Conservation (phyloP, 495 filamentous ascomycete genomes). For the Platismatia glauca region DNA sequence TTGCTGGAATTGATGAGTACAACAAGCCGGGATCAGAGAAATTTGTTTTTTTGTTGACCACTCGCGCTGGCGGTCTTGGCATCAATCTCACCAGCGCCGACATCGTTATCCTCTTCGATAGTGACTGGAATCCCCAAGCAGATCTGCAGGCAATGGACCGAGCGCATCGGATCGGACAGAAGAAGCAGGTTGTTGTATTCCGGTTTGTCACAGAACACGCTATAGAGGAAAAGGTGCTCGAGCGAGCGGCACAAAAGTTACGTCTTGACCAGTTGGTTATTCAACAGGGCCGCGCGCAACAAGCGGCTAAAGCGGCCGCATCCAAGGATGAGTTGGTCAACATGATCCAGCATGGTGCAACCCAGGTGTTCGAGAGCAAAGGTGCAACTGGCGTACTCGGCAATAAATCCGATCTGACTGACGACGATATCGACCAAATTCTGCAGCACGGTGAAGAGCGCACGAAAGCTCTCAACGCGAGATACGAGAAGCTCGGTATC, state of each 20-base stretch:
- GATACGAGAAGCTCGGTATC: slow-evolving; percentile 95
- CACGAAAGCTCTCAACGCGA: slow-evolving; percentile 80
- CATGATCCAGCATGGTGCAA: slow-evolving; percentile 99
- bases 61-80: slow-evolving; percentile 90
- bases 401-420: slow-evolving; percentile 53
- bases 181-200: slow-evolving; percentile 94
- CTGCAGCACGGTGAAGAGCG: slow-evolving; percentile 78
- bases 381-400: slow-evolving; percentile 49
- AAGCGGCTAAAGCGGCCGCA: slow-evolving; percentile 73
- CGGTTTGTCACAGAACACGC: slow-evolving; percentile 96
- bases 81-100: slow-evolving; percentile 96
- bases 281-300: slow-evolving; percentile 94
- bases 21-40: slow-evolving; percentile 93
- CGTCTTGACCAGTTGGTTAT: slow-evolving; percentile 98
- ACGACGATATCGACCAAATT: slow-evolving; percentile 86
- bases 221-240: slow-evolving; percentile 96
- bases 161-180: slow-evolving; percentile 96
- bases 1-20: slow-evolving; percentile 96
- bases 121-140: slow-evolving; percentile 98
- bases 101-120: slow-evolving; percentile 97
- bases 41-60: slow-evolving; percentile 96
- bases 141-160: slow-evolving; percentile 99
- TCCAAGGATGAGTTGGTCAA: slow-evolving; percentile 92
- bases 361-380: slow-evolving; percentile 72
- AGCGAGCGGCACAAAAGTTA: slow-evolving; percentile 94